phyloP scores from a whole-genome alignment of 2,329 filamentous ascomycete species.

The Cyclaneusma minus region DNA sequence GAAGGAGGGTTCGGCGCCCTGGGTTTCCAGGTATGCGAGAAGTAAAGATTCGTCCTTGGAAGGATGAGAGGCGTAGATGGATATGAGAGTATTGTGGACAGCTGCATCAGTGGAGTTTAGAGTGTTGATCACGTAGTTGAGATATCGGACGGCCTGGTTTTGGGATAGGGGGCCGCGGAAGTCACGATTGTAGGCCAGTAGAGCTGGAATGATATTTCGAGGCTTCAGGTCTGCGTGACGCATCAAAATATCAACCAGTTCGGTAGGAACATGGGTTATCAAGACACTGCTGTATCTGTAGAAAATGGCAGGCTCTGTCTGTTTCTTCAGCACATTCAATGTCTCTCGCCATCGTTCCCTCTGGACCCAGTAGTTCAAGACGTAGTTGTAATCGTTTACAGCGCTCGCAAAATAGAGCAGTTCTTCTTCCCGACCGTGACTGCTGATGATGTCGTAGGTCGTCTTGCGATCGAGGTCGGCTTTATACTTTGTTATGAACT shows the following conservation, averaged over 20 bases:
- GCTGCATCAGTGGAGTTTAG: constrained; percentile 67
- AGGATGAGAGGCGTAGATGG: constrained; percentile 79
- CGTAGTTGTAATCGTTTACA: constrained; percentile 85
- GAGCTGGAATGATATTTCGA: constrained; percentile 77
- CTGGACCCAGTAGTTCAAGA: constrained; percentile 94
- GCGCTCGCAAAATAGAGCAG: constrained; percentile 80
- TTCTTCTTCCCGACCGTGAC: constrained; percentile 87
- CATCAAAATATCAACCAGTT: constrained; percentile 92
- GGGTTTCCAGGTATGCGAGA: constrained; percentile 76
- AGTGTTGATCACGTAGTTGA: constrained; percentile 85
- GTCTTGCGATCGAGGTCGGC: constrained; percentile 79
- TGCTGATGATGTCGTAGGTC: constrained; percentile 89
- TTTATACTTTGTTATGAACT: constrained; percentile 77
- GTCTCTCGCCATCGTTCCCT: constrained; percentile 84
- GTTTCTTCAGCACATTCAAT: constrained; percentile 76
- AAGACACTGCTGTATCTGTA: constrained; percentile 96
- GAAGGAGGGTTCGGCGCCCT: constrained; percentile 74
- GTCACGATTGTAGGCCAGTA: constrained; percentile 84
- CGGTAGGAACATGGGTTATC: constrained; percentile 73
- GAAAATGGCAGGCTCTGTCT: constrained; percentile 84
- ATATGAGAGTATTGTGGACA: constrained; percentile 92
- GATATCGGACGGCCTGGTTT: constrained; percentile 88
- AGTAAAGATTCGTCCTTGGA: constrained; percentile 74
- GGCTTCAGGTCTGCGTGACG: constrained; percentile 74
- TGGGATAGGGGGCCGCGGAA: constrained; percentile 50